A percentile compares a stretch with the other conserved stretches of the same genome.
phyloP scores from a whole-genome alignment of 2,329 filamentous ascomycete genomes.

The Didymella sp. region DNA sequence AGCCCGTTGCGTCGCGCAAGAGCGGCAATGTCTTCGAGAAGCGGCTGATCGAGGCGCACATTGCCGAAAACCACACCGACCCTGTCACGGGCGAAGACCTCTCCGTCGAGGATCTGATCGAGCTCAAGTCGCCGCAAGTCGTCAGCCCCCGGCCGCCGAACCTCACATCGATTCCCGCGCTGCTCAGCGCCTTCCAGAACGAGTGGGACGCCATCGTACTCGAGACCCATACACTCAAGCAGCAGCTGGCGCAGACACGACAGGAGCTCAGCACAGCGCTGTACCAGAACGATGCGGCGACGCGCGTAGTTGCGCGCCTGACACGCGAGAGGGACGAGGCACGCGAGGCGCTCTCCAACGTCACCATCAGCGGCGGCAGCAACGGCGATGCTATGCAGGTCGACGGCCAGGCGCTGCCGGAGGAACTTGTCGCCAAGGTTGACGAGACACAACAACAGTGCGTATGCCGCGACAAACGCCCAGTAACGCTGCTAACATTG shows the following conservation, averaged over 20 bases:
- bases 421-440: constrained; percentile 73
- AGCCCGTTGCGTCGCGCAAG: constrained; percentile 93
- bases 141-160: constrained; percentile 90
- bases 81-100: constrained; percentile 88
- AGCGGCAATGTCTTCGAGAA: constrained; percentile 95
- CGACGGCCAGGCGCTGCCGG: constrained; percentile 78
- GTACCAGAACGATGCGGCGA: constrained; percentile 97
- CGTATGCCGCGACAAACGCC: constrained; percentile 43
- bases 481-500: constrained; percentile 32
- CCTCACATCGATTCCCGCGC: constrained; percentile 92
- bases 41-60: constrained; percentile 92
- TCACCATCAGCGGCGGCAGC: constrained; percentile 70
- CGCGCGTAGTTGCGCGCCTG: constrained; percentile 89
- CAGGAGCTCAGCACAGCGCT: constrained; percentile 93
- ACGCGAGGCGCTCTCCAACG: constrained; percentile 82
- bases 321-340: constrained; percentile 94
- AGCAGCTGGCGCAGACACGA: constrained; percentile 86
- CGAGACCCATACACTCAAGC: constrained; percentile 88
- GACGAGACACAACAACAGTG: constrained; percentile 83
- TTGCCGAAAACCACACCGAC: constrained; percentile 90
- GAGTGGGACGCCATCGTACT: constrained; percentile 96
- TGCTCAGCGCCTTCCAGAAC: constrained; percentile 94
- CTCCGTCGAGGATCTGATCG: constrained; percentile 81
- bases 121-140: constrained; percentile 81
- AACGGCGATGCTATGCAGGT: constrained; percentile 91